Percentiles rank a stretch among this genome's conserved stretches.
phyloP scores from a whole-genome alignment of 1,139 yeast species.

The Scheffersomyces segobiensis region DNA sequence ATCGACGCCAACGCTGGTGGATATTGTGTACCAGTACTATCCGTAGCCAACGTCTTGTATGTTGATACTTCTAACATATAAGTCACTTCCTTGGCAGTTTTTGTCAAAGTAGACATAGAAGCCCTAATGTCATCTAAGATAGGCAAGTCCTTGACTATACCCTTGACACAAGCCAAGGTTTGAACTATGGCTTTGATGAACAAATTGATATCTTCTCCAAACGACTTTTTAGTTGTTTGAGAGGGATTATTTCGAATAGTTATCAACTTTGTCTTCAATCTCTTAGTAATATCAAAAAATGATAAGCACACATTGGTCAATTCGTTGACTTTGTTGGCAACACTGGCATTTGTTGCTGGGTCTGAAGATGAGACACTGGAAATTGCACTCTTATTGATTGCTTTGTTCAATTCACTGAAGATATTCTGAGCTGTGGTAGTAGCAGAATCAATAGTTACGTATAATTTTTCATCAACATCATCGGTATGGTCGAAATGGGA shows the following conservation, averaged over 20 bases:
- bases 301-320: conserved; percentile 75
- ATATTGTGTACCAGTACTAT: conserved; percentile 10
- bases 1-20: conserved; percentile 30
- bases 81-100: conserved; percentile 89
- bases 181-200: conserved; percentile 82
- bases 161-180: conserved; percentile 79
- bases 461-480: conserved; percentile 75
- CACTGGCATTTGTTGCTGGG: conserved; percentile 34
- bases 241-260: conserved; percentile 52
- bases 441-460: conserved; percentile 72
- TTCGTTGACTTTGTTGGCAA: conserved; percentile 71
- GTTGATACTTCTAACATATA: conserved; percentile 64
- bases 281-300: conserved; percentile 77
- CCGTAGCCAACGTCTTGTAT: conserved; percentile 35
- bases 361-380: conserved; percentile 36
- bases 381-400: conserved; percentile 71
- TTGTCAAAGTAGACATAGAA: conserved; percentile 76
- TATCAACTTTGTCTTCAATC: conserved; percentile 58
- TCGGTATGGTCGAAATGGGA: conserved; percentile 26
- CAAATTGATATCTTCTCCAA: conserved; percentile 86
- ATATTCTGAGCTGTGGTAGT: conserved; percentile 79
- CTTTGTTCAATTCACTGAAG: conserved; percentile 73
- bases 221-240: conserved; percentile 58
- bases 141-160: conserved; percentile 79
- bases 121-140: conserved; percentile 77